A percentile compares a stretch with the other conserved stretches of the same genome.
Conservation (phyloP, 805 yeast species). For the Starmerella etchellsii region DNA sequence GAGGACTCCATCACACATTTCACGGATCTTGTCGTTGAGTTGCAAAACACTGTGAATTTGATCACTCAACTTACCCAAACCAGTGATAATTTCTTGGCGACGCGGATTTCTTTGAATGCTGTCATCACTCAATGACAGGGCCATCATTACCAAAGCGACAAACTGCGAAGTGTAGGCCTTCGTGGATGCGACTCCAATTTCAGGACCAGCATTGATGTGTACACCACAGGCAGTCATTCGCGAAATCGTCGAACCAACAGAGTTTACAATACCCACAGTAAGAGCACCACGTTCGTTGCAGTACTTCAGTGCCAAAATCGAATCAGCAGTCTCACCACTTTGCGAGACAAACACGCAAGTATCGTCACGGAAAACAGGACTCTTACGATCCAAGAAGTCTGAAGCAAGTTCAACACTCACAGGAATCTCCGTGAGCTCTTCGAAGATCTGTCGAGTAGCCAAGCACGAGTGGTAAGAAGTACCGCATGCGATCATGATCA, state of each 20-base stretch:
- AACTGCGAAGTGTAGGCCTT: slow-evolving; percentile 98
- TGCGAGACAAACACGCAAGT: slow-evolving; percentile 96
- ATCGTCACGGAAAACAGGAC: slow-evolving; percentile 98
- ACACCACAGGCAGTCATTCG: slow-evolving; percentile 98
- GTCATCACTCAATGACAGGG: slow-evolving; percentile 87
- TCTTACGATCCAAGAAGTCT: slow-evolving; percentile 59
- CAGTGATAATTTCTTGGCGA: slow-evolving; percentile 74
- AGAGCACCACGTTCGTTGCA: slow-evolving; percentile 95
- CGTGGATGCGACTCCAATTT: slow-evolving; percentile 97
- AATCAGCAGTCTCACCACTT: slow-evolving; percentile 98
- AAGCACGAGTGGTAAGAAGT: slow-evolving; percentile 97
- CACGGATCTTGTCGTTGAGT: slow-evolving; percentile 61
- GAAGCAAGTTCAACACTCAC: slow-evolving; percentile 26
- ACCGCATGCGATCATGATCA: slow-evolving; percentile 98
- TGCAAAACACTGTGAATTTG: slow-evolving; percentile 69
- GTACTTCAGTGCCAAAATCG: slow-evolving; percentile 86
- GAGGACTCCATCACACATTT: slow-evolving; percentile 58
- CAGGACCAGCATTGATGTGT: slow-evolving; percentile 98
- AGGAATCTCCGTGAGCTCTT: slow-evolving; percentile 69
- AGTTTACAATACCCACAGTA: slow-evolving; percentile 93
- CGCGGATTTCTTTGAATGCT: slow-evolving; percentile 63
- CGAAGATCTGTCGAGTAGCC: slow-evolving; percentile 92
- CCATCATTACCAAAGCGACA: slow-evolving; percentile 94
- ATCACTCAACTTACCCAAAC: slow-evolving; percentile 67
- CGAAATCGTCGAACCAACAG: slow-evolving; percentile 93